Conservation (phyloP, 2,329 filamentous ascomycete species). For the Aspergillus sp. region DNA sequence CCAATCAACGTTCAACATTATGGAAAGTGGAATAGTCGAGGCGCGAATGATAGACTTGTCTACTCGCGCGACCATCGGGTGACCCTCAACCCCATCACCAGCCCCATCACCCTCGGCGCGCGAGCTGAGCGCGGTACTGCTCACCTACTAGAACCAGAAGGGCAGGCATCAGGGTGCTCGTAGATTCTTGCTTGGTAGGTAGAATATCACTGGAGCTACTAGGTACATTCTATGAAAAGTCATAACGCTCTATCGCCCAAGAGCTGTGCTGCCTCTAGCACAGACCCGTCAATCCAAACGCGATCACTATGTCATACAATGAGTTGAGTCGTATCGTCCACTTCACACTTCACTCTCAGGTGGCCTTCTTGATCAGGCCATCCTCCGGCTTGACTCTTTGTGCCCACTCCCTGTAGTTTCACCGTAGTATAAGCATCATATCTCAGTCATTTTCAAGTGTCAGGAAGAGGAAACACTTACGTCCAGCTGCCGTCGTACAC, state of each 20-base stretch:
- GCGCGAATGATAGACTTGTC: too few species aligned
- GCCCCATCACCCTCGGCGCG: too few species aligned
- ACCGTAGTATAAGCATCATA: not conserved
- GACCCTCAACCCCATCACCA: too few species aligned
- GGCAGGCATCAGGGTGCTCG: too few species aligned
- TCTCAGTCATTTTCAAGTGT: not conserved
- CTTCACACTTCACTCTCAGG: slow-evolving; percentile 9
- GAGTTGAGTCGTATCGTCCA: not conserved
- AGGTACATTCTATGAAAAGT: slow-evolving; percentile 6
- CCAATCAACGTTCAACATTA: too few species aligned
- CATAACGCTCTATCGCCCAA: not conserved
- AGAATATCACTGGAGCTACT: not conserved
- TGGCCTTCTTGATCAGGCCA: slow-evolving; percentile 43
- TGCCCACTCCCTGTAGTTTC: slow-evolving; percentile 47
- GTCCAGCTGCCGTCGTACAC: slow-evolving; percentile 99
- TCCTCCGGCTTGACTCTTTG: slow-evolving; percentile 46
- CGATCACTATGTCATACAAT: slow-evolving; percentile 12
- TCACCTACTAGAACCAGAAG: too few species aligned
- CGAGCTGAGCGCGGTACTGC: too few species aligned
- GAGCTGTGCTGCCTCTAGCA: too few species aligned
- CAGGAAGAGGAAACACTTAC: slow-evolving; percentile 55
- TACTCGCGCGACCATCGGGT: too few species aligned
- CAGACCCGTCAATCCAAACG: not conserved
- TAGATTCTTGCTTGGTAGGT: too few species aligned
- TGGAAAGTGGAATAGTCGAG: too few species aligned